Conservation (phyloP, 2,329 filamentous ascomycete genomes). For the Magnaporthiopsis poae region DNA sequence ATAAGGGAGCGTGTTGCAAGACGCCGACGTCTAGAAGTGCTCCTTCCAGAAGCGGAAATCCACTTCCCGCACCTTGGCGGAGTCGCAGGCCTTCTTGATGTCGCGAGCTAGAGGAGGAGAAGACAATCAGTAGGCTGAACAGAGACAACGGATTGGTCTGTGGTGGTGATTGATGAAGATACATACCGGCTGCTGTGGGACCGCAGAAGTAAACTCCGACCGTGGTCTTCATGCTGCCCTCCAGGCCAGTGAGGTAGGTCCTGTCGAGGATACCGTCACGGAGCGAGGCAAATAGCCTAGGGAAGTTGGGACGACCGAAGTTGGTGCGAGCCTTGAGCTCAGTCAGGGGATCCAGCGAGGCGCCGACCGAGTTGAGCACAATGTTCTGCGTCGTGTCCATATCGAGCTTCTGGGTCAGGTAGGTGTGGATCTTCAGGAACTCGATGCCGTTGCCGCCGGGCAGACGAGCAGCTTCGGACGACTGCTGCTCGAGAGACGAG, state of each 20-base stretch:
- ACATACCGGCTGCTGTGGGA: conserved; percentile 58
- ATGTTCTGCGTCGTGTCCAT: conserved; percentile 92
- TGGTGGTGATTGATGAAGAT: neutral
- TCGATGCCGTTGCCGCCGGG: conserved; percentile 61
- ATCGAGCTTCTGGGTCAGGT: conserved; percentile 88
- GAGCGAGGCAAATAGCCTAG: conserved; percentile 70
- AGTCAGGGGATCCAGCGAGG: conserved; percentile 78
- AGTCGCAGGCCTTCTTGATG: conserved; percentile 72
- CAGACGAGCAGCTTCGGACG: conserved; percentile 55
- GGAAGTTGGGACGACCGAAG: conserved; percentile 88
- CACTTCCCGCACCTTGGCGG: conserved; percentile 65
- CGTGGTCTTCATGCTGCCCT: conserved; percentile 66
- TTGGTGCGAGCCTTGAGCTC: conserved; percentile 84
- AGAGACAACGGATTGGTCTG: too few species aligned
- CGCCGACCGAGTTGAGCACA: conserved; percentile 86
- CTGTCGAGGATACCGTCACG: conserved; percentile 76
- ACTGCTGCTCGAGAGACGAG: conserved; percentile 81
- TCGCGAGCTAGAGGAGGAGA: conserved; percentile 52
- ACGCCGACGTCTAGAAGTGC: conserved; percentile 51
- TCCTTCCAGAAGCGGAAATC: conserved; percentile 99
- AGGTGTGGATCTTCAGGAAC: conserved; percentile 96
- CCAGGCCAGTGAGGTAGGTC: conserved; percentile 73
- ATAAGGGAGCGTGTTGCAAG: neutral
- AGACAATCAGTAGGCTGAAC: conserved; percentile 24
- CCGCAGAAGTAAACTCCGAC: conserved; percentile 98